Evolutionary conservation across 2,329 filamentous ascomycete genomes (phyloP), one percentile per base, ranked within the genome.

Genomic region (Fusarium sulawesiense): DNA sequence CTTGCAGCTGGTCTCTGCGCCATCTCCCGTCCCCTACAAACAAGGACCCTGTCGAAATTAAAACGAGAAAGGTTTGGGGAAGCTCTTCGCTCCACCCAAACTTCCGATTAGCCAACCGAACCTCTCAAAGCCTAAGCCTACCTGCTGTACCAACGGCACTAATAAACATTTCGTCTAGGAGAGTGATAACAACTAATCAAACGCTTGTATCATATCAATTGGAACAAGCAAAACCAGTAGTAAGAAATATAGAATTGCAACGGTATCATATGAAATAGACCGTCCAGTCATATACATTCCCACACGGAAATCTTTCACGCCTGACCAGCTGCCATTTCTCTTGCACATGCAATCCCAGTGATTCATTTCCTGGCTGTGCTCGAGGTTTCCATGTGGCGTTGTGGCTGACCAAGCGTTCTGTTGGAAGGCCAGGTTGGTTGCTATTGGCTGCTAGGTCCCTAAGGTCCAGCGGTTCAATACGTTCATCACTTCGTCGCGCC

Each of bases 1-100:
- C 45, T 32, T 60, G 23, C 40, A 51, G 27, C 34, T 65, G 46
- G 48, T 46, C 42, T 29, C 34, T 56, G 47, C 46, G 60, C 44
- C 40, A 40, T 29, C 49, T 62, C 51, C 61, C 50, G 49, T 71
- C 48, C 50, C 54, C 62, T 59, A 66, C 48, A 55, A 54, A 44
- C 30, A 54, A 66, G 47, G 64, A 54, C 68, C 68, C 64, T 69
- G 60, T 67, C 47, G 51, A 63, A 64, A 64, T 73, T 70, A 71
- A 71, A 71, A 55, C 58, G 61, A 56, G 49, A 70, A 59, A 40
- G 50, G 63, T 56, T 69, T 61, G 66, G 65, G 68, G 66, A 56
- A 70, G 60, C 60, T 71, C 53, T 51, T 56, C 55, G 54, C 63
- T 57, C 62, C 63, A 60, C 63, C 42, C n/a, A 48, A 40, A 20